Conservation (phyloP, 2,329 filamentous ascomycete genomes). For the Arthrobotrys sphaeroides region DNA sequence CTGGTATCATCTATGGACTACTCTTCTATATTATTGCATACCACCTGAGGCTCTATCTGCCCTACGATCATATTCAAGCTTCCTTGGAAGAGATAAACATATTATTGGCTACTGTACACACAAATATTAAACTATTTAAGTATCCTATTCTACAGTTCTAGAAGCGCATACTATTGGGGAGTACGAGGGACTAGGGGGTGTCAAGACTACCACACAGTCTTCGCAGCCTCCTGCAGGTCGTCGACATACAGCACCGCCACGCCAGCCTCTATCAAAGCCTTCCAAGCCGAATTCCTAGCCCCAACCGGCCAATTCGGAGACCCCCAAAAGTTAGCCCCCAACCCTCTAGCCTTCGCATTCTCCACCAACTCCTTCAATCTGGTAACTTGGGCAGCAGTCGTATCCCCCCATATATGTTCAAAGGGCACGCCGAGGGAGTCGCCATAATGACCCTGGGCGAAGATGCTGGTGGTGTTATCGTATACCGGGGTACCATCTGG, state of each 20-base stretch:
- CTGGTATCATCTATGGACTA: too few species aligned
- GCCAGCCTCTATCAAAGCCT: neutral
- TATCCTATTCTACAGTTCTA: too few species aligned
- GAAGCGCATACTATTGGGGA: too few species aligned
- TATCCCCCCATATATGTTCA: neutral
- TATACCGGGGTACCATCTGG: neutral
- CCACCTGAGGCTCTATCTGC: too few species aligned
- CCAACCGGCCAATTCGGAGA: neutral
- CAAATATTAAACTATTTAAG: too few species aligned
- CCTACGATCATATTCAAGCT: too few species aligned
- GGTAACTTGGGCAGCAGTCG: neutral
- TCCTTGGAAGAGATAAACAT: too few species aligned
- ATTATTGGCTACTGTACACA: too few species aligned
- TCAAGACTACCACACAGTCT: neutral
- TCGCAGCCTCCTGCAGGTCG: neutral
- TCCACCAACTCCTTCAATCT: neutral
- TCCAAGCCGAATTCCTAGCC: neutral
- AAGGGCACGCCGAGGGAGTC: neutral
- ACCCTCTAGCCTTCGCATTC: neutral
- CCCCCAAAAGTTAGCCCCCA: neutral
- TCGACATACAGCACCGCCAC: neutral
- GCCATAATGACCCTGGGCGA: neutral
- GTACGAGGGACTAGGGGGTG: too few species aligned
- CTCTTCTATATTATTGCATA: too few species aligned
- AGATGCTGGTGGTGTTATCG: neutral